Percentiles rank a stretch among this genome's conserved stretches.
phyloP scores from a whole-genome alignment of 1,139 yeast genomes.

The Debaryomyces psychrophilus region DNA sequence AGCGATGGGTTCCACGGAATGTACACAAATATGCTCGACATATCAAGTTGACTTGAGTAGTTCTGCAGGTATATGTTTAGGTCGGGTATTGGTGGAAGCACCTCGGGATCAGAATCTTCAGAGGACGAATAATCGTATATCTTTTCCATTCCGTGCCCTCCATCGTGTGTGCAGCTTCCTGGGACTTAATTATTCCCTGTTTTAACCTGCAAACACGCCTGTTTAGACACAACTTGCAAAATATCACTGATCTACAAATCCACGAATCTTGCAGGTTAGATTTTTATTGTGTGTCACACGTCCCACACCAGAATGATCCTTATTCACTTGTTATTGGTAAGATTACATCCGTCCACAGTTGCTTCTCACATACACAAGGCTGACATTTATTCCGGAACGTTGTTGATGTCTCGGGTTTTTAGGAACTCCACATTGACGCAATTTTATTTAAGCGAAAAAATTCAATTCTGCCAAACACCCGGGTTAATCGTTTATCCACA shows the following conservation, averaged over 20 bases:
- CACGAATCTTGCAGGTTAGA: not conserved
- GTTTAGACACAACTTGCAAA: not conserved
- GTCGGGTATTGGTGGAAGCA: slow-evolving; percentile 4
- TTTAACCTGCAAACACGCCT: slow-evolving; percentile 1
- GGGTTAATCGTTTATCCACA: slow-evolving; percentile 2
- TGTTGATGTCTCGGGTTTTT: not conserved
- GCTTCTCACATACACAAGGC: not conserved
- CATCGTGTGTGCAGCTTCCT: not conserved
- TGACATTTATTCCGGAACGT: not conserved
- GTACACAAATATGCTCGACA: slow-evolving; percentile 17
- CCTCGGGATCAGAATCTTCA: slow-evolving; percentile 12
- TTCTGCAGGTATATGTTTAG: slow-evolving; percentile 20
- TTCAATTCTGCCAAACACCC: not conserved
- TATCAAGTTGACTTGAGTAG: slow-evolving; percentile 14
- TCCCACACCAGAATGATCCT: not conserved
- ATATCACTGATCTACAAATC: too few species aligned
- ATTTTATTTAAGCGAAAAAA: not conserved
- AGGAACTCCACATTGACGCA: slow-evolving; percentile 2
- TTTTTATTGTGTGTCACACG: not conserved
- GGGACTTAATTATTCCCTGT: not conserved
- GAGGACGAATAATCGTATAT: slow-evolving; percentile 14
- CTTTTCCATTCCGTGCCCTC: slow-evolving; percentile 13
- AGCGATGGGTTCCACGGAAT: slow-evolving; percentile 21
- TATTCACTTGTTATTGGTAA: not conserved
- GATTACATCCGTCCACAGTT: not conserved